Evolutionary conservation across 192 early-diverging fungal genomes (phyloP).

Genomic region (Gryganskiella cystojenkinii): DNA sequence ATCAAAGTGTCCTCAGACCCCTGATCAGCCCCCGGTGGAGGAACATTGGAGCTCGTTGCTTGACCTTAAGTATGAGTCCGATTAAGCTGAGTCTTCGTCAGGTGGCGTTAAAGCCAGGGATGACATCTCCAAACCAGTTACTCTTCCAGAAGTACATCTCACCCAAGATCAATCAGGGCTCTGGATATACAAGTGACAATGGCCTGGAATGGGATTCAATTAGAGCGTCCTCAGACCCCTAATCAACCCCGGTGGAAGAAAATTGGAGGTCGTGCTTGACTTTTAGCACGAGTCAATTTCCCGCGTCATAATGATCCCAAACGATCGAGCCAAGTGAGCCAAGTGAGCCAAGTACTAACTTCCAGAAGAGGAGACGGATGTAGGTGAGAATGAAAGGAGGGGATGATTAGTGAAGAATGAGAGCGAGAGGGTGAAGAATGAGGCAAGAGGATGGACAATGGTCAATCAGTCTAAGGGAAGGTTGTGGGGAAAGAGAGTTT

Average conservation of each 20-base stretch:
- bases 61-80: constrained; percentile 22
- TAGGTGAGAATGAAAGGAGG: too few relatives aligned
- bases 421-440: too few relatives aligned
- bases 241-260: constrained; percentile 22
- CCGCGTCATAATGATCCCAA: constrained; percentile 16
- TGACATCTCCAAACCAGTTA: constrained; percentile 16
- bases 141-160: constrained; percentile 24
- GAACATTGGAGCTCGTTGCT: constrained; percentile 24
- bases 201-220: constrained; percentile 33
- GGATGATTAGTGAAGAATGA: too few relatives aligned
- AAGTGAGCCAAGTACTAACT: too few relatives aligned
- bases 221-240: constrained; percentile 34
- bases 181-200: constrained; percentile 23
- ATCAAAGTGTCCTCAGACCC: constrained; percentile 32
- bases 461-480: too few relatives aligned
- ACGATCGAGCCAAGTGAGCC: too few relatives aligned
- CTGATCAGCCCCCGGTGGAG: constrained; percentile 24
- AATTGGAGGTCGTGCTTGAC: constrained; percentile 32
- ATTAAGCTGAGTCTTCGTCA: neutral
- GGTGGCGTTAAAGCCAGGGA: constrained; percentile 20
- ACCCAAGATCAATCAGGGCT: constrained; percentile 31
- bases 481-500: too few relatives aligned
- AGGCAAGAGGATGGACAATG: too few relatives aligned
- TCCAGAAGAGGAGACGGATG: too few relatives aligned
- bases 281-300: constrained; percentile 22